These are phyloP conservation scores for Sphaerulina populicola DNA, from an alignment of 2,329 filamentous ascomycete species.

Conservation along the genomic window DNA sequence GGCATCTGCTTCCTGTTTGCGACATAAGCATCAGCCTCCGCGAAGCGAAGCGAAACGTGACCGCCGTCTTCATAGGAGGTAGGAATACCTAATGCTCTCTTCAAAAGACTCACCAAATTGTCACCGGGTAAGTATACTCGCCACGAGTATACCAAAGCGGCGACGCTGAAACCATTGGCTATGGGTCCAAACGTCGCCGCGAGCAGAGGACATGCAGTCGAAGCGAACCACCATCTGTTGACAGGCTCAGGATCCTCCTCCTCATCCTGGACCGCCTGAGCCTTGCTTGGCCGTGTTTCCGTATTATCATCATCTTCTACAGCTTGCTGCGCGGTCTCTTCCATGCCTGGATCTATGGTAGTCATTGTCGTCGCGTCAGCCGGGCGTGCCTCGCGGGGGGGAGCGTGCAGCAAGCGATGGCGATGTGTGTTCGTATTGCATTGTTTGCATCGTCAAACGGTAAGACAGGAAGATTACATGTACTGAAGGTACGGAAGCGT, in stretches of 20 bases:
- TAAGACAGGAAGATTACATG: neutral
- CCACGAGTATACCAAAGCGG: slow-evolving; percentile 50
- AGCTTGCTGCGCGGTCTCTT: slow-evolving; percentile 42
- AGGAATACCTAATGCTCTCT: no score
- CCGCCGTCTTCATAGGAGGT: neutral
- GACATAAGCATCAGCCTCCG: neutral
- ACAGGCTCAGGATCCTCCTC: slow-evolving; percentile 38
- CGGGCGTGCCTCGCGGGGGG: no score
- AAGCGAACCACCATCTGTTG: slow-evolving; percentile 52
- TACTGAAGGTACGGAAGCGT: neutral
- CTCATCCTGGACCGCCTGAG: slow-evolving; percentile 33
- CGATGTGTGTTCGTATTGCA: neutral
- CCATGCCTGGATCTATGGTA: slow-evolving; percentile 43
- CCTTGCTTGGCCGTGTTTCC: slow-evolving; percentile 27
- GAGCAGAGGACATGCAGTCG: slow-evolving; percentile 50
- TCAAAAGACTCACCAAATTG: slow-evolving; percentile 23
- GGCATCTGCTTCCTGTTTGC: slow-evolving; percentile 35
- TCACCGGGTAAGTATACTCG: slow-evolving; percentile 45
- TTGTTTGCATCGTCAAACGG: neutral
- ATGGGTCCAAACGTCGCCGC: slow-evolving; percentile 41
- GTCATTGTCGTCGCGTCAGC: slow-evolving; percentile 19
- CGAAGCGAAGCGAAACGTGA: no score
- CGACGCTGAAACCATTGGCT: slow-evolving; percentile 35
- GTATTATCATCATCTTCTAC: slow-evolving; percentile 40
- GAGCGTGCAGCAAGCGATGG: neutral